A percentile compares a stretch with the other conserved stretches of the same genome.
Evolutionary conservation across 768 basidiomycete species (phyloP).

Genomic region (Pleurotus cornucopiae): DNA sequence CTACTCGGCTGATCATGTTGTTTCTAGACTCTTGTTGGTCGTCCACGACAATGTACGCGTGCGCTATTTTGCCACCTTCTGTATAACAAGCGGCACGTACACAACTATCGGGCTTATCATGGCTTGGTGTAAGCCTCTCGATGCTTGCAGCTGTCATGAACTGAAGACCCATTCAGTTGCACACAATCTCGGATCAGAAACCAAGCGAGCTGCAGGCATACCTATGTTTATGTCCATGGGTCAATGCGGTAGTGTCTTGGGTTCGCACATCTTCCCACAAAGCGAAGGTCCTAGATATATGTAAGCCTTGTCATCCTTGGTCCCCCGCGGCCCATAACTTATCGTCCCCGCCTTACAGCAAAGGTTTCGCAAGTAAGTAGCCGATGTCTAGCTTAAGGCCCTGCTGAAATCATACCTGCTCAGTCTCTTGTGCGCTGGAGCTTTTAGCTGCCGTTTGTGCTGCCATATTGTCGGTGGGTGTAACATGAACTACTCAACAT

Average conservation of each 20-base stretch:
- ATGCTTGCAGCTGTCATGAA: not conserved
- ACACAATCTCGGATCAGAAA: slow-evolving; percentile 75
- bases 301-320: slow-evolving; percentile 28
- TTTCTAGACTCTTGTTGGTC: slow-evolving; percentile 46
- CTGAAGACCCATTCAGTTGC: slow-evolving; percentile 36
- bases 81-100: slow-evolving; percentile 74
- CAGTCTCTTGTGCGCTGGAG: slow-evolving; percentile 45
- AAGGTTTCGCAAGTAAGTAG: slow-evolving; percentile 51
- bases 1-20: not conserved
- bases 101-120: slow-evolving; percentile 70
- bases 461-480: slow-evolving; percentile 45
- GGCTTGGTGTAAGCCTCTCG: slow-evolving; percentile 62
- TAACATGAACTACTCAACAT: not conserved
- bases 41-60: slow-evolving; percentile 51
- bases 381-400: slow-evolving; percentile 5
- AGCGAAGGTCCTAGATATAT: slow-evolving; percentile 62
- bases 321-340: not conserved
- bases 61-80: slow-evolving; percentile 75
- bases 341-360: slow-evolving; percentile 25
- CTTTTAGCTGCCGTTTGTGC: slow-evolving; percentile 52
- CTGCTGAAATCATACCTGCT: not conserved
- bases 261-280: slow-evolving; percentile 66
- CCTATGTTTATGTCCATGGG: slow-evolving; percentile 80
- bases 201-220: slow-evolving; percentile 71
- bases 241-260: slow-evolving; percentile 70